Evolutionary conservation across 371 early-diverging fungal species (phyloP).

Genomic region (Chytridium lagenaria): DNA sequence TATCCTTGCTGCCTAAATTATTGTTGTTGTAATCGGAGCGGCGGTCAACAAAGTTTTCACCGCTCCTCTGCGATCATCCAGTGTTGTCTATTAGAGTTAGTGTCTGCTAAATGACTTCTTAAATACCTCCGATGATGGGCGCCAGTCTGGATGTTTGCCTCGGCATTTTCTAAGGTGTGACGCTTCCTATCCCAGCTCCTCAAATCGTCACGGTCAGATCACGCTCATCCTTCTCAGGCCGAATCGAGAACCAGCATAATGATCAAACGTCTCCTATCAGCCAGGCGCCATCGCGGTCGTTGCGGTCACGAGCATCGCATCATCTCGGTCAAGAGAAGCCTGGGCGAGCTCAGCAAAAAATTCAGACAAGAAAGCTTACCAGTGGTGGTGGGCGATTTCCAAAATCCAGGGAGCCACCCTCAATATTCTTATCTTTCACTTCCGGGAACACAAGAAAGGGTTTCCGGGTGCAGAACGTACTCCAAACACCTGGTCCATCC

Average conservation of each 20-base stretch:
- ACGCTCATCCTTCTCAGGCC: too few species aligned
- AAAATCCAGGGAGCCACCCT: conserved; percentile 27
- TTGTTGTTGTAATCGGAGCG: not conserved
- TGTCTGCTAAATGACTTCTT: too few species aligned
- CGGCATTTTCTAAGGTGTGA: not conserved
- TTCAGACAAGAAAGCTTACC: not conserved
- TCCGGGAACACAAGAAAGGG: conserved; percentile 25
- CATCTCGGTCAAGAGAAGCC: not conserved
- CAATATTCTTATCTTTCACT: conserved; percentile 27
- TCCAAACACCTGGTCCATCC: conserved; percentile 30
- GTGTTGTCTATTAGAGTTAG: too few species aligned
- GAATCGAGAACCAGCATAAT: not conserved
- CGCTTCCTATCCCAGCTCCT: not conserved
- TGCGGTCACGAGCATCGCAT: not conserved
- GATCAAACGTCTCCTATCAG: not conserved
- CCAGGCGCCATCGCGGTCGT: too few species aligned
- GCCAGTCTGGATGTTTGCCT: not conserved
- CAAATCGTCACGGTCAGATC: not conserved
- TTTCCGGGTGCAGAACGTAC: conserved; percentile 5
- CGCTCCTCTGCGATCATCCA: not conserved
- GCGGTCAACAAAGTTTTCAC: not conserved
- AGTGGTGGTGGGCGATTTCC: not conserved
- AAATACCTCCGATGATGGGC: not conserved
- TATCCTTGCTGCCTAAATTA: not conserved
- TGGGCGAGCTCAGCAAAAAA: not conserved